Evolutionary conservation across 768 basidiomycete species (phyloP), one percentile per base, ranked within the genome.

Genomic region (Termitomyces sp.): DNA sequence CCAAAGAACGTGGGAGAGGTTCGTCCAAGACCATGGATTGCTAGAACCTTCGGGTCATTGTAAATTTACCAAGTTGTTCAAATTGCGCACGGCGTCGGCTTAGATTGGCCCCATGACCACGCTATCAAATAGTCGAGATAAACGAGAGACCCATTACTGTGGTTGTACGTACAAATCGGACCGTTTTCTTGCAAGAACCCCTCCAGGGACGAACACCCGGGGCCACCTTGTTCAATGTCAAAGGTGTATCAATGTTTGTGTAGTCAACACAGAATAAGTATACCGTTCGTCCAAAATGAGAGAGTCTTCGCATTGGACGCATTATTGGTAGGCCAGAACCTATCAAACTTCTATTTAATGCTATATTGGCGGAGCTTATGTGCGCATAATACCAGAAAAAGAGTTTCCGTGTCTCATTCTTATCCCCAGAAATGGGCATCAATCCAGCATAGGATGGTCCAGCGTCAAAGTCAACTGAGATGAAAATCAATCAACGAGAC

Each of bases 301-400:
- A 88, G 61, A 61, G 87, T 82, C 59, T 88, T 82, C 0, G 76
- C 68, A 60, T 81, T 83, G 13, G 81, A 76, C 41, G 78, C 69
- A 27, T 85, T 83, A 42, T 82, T 84, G 0, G 86, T 80, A 16
- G 86, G 87, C 77, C 85, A 88, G 64, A 88, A 85, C 86, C 87
- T 87, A 64, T 48, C 77, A 67, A 74, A 18, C 50, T 27, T 32
- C n/a, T 5, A 24, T 12, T 56, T 52, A 41, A 29, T 5, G n/a
- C 8, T 22, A 20, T 24, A 44, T 31, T 7, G n/a, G 18, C 7
- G 9, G 32, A 24, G n/a, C 22, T 37, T 22, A 24, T 4, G 18
- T 13, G 51, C 7, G 29, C 16, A 43, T 46, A 34, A 59, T 59
- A 71, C 75, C 76, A 77, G 65, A 77, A 77, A 64, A 75, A 73